phyloP scores from a whole-genome alignment of 75 land plant genomes.

The Pinus taeda region DNA sequence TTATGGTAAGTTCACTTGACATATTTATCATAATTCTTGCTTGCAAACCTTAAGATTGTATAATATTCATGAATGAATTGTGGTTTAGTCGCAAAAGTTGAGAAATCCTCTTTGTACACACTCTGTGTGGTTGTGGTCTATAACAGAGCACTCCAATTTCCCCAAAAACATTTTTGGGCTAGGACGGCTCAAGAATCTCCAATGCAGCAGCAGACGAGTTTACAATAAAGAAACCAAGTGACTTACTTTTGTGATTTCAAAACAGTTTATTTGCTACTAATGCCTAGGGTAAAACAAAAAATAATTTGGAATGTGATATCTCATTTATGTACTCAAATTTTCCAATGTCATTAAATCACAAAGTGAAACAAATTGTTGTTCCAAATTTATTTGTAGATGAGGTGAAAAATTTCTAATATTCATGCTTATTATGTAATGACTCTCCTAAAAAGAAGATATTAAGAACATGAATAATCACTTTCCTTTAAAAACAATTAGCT shows the following conservation, averaged over 20 bases:
- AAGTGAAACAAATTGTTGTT: too few relatives aligned
- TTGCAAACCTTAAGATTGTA: constrained; percentile 50
- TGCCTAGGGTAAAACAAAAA: neutral
- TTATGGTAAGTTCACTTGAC: too few relatives aligned
- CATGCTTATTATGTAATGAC: neutral
- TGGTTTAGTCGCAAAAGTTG: constrained; percentile 65
- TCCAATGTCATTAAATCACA: too few relatives aligned
- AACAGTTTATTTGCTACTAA: neutral
- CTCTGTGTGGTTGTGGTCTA: constrained; percentile 63
- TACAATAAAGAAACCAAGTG: neutral
- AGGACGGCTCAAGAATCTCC: constrained; percentile 38
- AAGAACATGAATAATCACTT: neutral
- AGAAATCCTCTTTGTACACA: constrained; percentile 49
- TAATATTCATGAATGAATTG: constrained; percentile 37
- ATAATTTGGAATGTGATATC: neutral
- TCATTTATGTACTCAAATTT: neutral
- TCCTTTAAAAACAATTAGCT: neutral
- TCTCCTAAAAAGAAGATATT: neutral
- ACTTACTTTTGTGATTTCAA: neutral
- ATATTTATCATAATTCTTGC: too few relatives aligned
- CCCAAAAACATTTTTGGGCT: constrained; percentile 53
- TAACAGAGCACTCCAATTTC: constrained; percentile 74
- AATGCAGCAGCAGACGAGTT: neutral
- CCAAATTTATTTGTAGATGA: too few relatives aligned
- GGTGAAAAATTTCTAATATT: too few relatives aligned